Evolutionary conservation across 441 rosid species (phyloP).

Genomic region (Flueggea neowawraea): DNA sequence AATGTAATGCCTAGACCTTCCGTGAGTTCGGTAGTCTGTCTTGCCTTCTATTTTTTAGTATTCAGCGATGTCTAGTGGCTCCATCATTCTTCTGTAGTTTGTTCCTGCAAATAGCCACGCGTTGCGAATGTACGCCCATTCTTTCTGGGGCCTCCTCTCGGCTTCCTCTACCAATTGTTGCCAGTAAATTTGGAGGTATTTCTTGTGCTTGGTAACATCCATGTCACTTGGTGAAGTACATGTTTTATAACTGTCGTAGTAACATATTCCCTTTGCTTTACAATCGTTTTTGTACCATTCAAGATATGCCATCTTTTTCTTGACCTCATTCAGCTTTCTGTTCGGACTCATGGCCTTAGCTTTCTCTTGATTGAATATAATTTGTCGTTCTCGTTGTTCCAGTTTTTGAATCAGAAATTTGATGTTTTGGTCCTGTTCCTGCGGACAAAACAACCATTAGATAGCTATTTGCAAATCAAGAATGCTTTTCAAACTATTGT

Average conservation of each 20-base stretch:
- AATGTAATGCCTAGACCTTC: conserved; percentile 40
- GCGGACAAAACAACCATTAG: conserved; percentile 1
- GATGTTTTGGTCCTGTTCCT: conserved; percentile 16
- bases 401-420: conserved; percentile 13
- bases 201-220: conserved; percentile 16
- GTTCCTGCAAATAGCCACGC: conserved; percentile 38
- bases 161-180: conserved; percentile 35
- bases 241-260: conserved; percentile 55
- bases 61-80: conserved; percentile 69
- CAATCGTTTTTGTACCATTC: conserved; percentile 59
- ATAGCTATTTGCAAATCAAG: not conserved
- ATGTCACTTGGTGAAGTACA: conserved; percentile 1
- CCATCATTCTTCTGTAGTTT: conserved; percentile 59
- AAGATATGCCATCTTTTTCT: conserved; percentile 35
- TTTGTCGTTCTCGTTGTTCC: conserved; percentile 8
- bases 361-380: conserved; percentile 1
- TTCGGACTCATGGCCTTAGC: conserved; percentile 21
- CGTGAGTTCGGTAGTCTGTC: conserved; percentile 23
- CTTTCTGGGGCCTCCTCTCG: conserved; percentile 44
- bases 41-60: conserved; percentile 22
- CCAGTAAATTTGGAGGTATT: conserved; percentile 45
- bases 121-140: conserved; percentile 10
- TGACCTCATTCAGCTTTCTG: conserved; percentile 33
- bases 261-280: conserved; percentile 25
- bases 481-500: too few species aligned